Evolutionary conservation across 495 filamentous ascomycete genomes (phyloP).

Genomic region (Baudoinia panamericana): DNA sequence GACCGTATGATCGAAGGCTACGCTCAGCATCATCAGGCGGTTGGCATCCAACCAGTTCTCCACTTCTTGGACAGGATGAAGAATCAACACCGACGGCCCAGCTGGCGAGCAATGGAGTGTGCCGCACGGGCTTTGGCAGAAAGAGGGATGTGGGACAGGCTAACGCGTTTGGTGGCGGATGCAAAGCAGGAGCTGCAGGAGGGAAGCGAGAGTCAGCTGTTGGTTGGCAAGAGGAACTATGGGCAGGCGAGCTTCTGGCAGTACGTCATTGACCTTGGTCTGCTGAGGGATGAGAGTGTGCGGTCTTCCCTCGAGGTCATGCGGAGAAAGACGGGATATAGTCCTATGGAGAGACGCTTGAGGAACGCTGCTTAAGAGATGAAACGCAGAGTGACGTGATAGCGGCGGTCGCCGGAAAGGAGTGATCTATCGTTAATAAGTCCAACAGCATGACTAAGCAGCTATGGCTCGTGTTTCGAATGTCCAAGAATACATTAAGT

Average conservation of each 20-base stretch:
- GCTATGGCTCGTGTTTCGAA: no score
- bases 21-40: conserved; percentile 27
- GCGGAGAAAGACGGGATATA: neutral
- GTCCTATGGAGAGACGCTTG: conserved; percentile 4
- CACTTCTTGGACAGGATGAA: conserved; percentile 36
- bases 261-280: conserved; percentile 10
- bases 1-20: conserved; percentile 56
- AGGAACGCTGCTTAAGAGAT: neutral
- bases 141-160: conserved; percentile 30
- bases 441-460: no score
- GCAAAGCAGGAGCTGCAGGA: neutral
- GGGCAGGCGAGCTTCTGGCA: conserved; percentile 14
- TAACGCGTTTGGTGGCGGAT: conserved; percentile 9
- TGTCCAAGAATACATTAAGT: no score
- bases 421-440: neutral
- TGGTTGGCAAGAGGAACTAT: conserved; percentile 1
- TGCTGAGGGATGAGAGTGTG: conserved; percentile 13
- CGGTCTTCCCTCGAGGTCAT: conserved; percentile 4
- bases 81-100: conserved; percentile 29
- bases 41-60: conserved; percentile 39
- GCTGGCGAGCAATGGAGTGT: conserved; percentile 34
- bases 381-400: neutral
- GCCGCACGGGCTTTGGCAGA: conserved; percentile 37
- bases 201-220: neutral
- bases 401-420: neutral